Percentiles rank a stretch among this genome's conserved stretches.
phyloP scores from a whole-genome alignment of 176 grass and related monocot species.

The Tillandsia fasciculata region DNA sequence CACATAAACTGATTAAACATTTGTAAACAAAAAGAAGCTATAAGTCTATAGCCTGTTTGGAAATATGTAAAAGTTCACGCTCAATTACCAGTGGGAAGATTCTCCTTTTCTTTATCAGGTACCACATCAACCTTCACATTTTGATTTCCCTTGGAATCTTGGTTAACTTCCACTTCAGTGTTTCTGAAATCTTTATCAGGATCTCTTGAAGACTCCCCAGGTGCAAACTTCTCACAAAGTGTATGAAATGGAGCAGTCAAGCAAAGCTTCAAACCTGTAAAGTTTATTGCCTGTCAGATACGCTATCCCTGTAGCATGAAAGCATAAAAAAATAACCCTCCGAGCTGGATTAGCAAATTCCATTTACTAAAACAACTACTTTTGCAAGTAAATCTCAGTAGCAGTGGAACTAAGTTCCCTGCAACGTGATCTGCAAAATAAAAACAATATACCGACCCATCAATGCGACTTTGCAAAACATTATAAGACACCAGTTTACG shows the following conservation, averaged over 20 bases:
- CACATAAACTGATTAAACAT: no score
- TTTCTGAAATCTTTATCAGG: slow-evolving; percentile 23
- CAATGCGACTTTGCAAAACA: background rate
- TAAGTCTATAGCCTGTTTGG: background rate
- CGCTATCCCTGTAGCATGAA: background rate
- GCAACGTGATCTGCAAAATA: no score
- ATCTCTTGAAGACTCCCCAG: slow-evolving; percentile 8
- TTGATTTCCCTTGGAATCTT: slow-evolving; percentile 17
- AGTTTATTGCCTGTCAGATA: background rate
- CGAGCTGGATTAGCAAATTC: no score
- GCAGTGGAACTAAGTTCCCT: no score
- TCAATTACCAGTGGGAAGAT: slow-evolving; percentile 13
- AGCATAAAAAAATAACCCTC: background rate
- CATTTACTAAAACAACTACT: no score
- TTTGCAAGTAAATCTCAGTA: no score
- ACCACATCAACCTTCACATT: slow-evolving; percentile 23
- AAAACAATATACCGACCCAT: no score
- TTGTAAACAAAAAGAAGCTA: no score
- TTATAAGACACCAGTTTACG: background rate
- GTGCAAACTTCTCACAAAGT: slow-evolving; percentile 54
- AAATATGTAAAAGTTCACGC: background rate
- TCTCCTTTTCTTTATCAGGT: slow-evolving; percentile 24
- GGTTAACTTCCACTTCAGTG: slow-evolving; percentile 17
- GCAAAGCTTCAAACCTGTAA: slow-evolving; percentile 55
- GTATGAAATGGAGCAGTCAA: slow-evolving; percentile 35